Base-by-base conservation (phyloP, 2,329 filamentous ascomycete species). In the Pseudogymnoascus sp. region DNA sequence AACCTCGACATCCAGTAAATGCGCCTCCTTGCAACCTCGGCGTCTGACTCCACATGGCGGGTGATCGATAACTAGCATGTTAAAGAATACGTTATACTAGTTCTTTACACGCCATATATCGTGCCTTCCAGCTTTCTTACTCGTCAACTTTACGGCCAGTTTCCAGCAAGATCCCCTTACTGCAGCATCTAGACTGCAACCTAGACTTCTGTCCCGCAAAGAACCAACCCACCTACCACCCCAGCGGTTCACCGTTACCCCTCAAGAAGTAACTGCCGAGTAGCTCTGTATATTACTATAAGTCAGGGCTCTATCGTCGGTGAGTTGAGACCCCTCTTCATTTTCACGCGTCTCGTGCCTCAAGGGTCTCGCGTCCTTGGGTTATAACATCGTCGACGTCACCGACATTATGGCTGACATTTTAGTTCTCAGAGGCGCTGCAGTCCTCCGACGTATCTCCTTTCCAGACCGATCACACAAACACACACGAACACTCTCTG, bases 321-420 rank as follows among this genome's bases (percentile, higher is more conserved):
- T 53, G n/a, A 53, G 47, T 53, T 53, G 23, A 16, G 47, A 53
- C 47, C 47, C 47, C 47, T 31, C 47, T 31, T 23, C 47, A 11
- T 53, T 16, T 31, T 53, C 23, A 53, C 47, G 23, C 47, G 47
- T 28, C 47, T 53, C 47, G 47, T 53, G 47, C 47, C 25, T 53
- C 8, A 16, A 31, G 47, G 47, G 47, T 53, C 28, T 53, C 23
- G 14, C 47, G 47, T 53, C 14, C 25, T 53, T 16, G 47, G 47
- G 23, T n/a, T 53, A 53, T 60, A 60, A 60, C 37, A 35, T 23
- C 56, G 37, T 60, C 56, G 31, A 60, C 56, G 56, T 63, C 28
- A 50, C 21, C n/a, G 16, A 62, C 21, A 62, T 38, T 63, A 77
- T 78, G 75, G 75, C 78, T 79, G 76, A 80, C 70, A 71, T 72